Evolutionary conservation across 495 filamentous ascomycete species (phyloP).

Genomic region (Talaromyces nanjingensis): DNA sequence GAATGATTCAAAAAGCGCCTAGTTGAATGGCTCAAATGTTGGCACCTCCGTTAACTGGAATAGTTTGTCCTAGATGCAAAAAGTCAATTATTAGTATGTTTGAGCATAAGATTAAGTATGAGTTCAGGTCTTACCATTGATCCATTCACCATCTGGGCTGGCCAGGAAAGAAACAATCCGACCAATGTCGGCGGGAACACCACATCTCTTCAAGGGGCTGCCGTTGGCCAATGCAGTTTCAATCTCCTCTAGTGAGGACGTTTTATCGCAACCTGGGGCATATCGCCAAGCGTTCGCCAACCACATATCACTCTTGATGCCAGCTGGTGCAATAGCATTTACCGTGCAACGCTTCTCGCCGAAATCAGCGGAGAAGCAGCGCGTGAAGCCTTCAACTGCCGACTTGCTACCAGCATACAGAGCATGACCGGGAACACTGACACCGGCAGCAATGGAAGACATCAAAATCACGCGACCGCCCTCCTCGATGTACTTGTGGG

Average conservation of each 20-base stretch:
- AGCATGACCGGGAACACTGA: constrained; percentile 63
- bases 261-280: constrained; percentile 40
- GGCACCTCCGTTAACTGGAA: constrained; percentile 29
- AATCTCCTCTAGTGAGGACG: constrained; percentile 32
- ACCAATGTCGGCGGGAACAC: constrained; percentile 51
- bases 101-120: not conserved
- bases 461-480: constrained; percentile 60
- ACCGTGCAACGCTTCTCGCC: constrained; percentile 68
- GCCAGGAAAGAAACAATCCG: constrained; percentile 50
- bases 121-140: constrained; percentile 43
- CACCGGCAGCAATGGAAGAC: constrained; percentile 46
- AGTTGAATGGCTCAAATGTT: constrained; percentile 19
- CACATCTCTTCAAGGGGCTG: constrained; percentile 47
- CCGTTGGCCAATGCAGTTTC: constrained; percentile 33
- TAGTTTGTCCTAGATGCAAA: constrained; percentile 20
- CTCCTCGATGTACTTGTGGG: constrained; percentile 57
- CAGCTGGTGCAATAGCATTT: constrained; percentile 69
- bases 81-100: constrained; percentile 5
- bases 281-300: constrained; percentile 60
- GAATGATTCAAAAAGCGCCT: not conserved
- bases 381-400: constrained; percentile 71
- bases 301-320: constrained; percentile 78
- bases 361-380: constrained; percentile 67
- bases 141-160: constrained; percentile 51
- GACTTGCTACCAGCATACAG: constrained; percentile 74